These are phyloP conservation scores for Carpinus viminea DNA, from an alignment of 306 rosid species.

Conservation along the genomic window DNA sequence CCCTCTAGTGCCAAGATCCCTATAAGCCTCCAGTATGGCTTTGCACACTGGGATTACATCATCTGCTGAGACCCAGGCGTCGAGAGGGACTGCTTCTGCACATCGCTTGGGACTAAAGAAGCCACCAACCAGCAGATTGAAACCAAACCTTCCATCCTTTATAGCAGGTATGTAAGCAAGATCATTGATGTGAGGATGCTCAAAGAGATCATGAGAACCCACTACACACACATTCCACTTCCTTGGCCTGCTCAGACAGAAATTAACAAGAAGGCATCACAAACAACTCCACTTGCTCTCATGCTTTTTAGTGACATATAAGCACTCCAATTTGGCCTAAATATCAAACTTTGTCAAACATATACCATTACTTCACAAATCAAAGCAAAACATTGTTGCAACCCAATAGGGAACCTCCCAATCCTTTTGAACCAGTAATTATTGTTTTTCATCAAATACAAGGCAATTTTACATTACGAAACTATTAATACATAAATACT, in stretches of 20 bases:
- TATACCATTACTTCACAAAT: not conserved
- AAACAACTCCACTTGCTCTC: not conserved
- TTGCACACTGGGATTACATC: slow-evolving; percentile 72
- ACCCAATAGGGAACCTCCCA: not conserved
- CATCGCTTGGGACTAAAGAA: slow-evolving; percentile 91
- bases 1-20: slow-evolving; percentile 92
- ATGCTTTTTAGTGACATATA: not conserved
- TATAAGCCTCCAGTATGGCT: slow-evolving; percentile 79
- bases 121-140: slow-evolving; percentile 92
- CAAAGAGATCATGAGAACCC: slow-evolving; percentile 91
- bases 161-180: slow-evolving; percentile 97
- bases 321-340: not conserved
- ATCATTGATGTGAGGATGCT: slow-evolving; percentile 97
- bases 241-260: slow-evolving; percentile 78
- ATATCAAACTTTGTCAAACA: not conserved
- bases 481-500: not conserved
- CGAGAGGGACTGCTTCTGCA: slow-evolving; percentile 89
- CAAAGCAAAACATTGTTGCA: not conserved
- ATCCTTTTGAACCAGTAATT: not conserved
- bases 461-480: not conserved
- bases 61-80: slow-evolving; percentile 91
- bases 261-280: not conserved
- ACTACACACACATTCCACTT: slow-evolving; percentile 95
- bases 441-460: not conserved
- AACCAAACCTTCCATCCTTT: slow-evolving; percentile 76